Evolutionary conservation across 768 basidiomycete genomes (phyloP).

Genomic region (Dacryopinax primogenitus): DNA sequence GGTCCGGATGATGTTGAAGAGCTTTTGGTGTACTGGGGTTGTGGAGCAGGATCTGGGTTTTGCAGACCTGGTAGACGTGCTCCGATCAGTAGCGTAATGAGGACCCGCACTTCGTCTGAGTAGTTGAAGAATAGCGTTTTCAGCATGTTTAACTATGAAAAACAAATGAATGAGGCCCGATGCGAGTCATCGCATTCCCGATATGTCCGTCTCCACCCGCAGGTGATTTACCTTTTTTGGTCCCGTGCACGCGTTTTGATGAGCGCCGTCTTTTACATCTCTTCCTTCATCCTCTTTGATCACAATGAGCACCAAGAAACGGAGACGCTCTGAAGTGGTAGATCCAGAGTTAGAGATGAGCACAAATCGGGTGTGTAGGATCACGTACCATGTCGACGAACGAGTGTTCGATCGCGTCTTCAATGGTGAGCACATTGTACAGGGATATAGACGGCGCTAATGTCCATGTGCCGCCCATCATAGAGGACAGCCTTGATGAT

Average conservation of each 20-base stretch:
- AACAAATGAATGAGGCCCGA: background rate
- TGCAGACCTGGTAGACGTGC: background rate
- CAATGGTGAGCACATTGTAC: constrained; percentile 31
- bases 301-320: background rate
- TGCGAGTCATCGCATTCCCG: background rate
- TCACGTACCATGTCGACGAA: constrained; percentile 35
- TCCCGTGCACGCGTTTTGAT: constrained; percentile 3
- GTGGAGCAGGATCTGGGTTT: background rate
- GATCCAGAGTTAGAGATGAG: background rate
- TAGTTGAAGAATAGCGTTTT: background rate
- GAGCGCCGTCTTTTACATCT: background rate
- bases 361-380: background rate
- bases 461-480: background rate
- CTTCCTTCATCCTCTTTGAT: background rate
- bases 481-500: constrained; percentile 51
- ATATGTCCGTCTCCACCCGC: background rate
- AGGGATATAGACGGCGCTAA: background rate
- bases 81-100: background rate
- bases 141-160: background rate
- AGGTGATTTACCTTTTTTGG: background rate
- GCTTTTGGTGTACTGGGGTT: background rate
- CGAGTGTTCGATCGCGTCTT: constrained; percentile 44
- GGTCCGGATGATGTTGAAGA: background rate
- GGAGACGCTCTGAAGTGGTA: background rate
- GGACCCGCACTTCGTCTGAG: too few relatives aligned